phyloP scores from a whole-genome alignment of 345 rosid species.

The Excoecaria cochinchinensis region DNA sequence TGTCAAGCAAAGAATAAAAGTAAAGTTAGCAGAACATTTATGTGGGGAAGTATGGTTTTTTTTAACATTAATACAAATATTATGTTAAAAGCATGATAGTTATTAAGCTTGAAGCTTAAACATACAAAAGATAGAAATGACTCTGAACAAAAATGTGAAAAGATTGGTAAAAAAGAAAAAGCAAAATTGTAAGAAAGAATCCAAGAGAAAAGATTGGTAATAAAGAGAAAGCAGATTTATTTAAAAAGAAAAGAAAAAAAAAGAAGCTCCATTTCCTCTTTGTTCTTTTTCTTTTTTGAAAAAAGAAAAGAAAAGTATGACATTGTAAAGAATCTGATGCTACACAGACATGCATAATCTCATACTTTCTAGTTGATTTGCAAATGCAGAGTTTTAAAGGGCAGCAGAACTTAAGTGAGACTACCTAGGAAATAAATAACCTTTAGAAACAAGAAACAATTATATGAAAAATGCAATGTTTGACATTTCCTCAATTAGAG shows the following conservation, averaged over 20 bases:
- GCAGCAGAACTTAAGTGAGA: too few relatives aligned
- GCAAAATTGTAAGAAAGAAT: conserved; percentile 26
- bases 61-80: not conserved
- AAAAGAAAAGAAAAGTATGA: not conserved
- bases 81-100: not conserved
- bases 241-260: not conserved
- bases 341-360: conserved; percentile 5
- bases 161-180: not conserved
- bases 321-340: conserved; percentile 10
- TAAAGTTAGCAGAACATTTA: not conserved
- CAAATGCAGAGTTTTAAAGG: not conserved
- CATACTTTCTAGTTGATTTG: not conserved
- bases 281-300: not conserved
- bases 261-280: conserved; percentile 18
- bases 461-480: too few relatives aligned
- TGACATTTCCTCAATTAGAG: too few relatives aligned
- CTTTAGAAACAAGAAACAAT: too few relatives aligned
- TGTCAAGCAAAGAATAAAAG: not conserved
- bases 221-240: conserved; percentile 30
- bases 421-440: too few relatives aligned
- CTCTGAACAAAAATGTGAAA: too few relatives aligned
- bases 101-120: not conserved
- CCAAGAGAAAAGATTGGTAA: conserved; percentile 30
- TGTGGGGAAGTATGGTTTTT: too few relatives aligned
- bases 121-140: not conserved